Evolutionary conservation across 495 filamentous ascomycete species (phyloP), one percentile per base, ranked within the genome.

Genomic region (Trichodelitschia bisporula): DNA sequence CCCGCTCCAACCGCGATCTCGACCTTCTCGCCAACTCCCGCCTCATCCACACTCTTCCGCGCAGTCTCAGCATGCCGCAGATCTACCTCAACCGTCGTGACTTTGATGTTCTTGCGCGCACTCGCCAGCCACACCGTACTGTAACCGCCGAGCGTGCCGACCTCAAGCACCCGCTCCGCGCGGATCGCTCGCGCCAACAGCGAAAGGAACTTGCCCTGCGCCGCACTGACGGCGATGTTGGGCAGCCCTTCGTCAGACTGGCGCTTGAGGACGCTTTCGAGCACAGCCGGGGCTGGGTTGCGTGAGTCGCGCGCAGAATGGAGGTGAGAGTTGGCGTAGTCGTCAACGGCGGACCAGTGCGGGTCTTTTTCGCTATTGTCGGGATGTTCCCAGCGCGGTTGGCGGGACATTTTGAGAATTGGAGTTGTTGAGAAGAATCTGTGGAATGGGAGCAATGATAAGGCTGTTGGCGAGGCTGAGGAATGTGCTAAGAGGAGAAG

Each of bases 101-200:
- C 36, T 9, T 37, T 32, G 16, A 42, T 34, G 21, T 25, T 25
- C 8, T 8, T 12, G 12, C 21, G 8, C 8, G 21, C 21, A 13
- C 18, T 36, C 10, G 44, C 46, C 6, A 49, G 34, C 44, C 41
- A 49, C 28, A 51, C 47, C 8, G 41, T 44, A 8, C 39, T 46
- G 36, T 47, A 47, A 14, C 41, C 48, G 35, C 48, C 48, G 18
- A 51, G 28, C 0, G 46, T 49, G 8, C 48, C 48, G 17, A 51
- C 34, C 36, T 49, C 48, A 19, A 51, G 46, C 15, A 49, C 36
- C 36, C 40, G 28, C 28, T 42, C 38, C 4, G 47, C 45, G 16
- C 32, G 29, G 1, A 38, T 20, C 11, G 40, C 23, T 18, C 36
- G 30, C 15, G 44, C 44, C 31, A 42, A 40, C 4, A 47, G 38